Conservation (phyloP, 768 basidiomycete species). For the Pulveroboletus ravenelii region DNA sequence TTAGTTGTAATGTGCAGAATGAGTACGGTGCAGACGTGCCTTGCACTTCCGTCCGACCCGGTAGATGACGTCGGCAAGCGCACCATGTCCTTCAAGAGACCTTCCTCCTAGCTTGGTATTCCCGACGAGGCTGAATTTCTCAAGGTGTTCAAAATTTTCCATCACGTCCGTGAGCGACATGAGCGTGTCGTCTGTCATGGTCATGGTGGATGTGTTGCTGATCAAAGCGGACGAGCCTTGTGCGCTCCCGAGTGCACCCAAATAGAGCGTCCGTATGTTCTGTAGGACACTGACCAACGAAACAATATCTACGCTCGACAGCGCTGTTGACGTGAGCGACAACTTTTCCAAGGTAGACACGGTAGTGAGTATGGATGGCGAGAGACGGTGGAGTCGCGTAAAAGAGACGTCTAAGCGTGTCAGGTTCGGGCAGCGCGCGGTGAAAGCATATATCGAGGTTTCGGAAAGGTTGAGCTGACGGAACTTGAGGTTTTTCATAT, state of each 20-base stretch:
- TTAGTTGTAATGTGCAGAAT: not conserved
- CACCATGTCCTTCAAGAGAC: slow-evolving; percentile 25
- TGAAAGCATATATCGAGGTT: slow-evolving; percentile 37
- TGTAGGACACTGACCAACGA: slow-evolving; percentile 36
- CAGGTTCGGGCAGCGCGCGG: slow-evolving; percentile 47
- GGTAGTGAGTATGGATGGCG: not conserved
- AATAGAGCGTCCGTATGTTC: slow-evolving; percentile 42
- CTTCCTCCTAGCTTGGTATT: slow-evolving; percentile 55
- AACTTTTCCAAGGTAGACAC: slow-evolving; percentile 48
- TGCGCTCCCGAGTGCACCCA: slow-evolving; percentile 56
- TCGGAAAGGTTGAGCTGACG: slow-evolving; percentile 53
- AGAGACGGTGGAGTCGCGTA: slow-evolving; percentile 46
- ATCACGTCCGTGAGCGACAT: slow-evolving; percentile 40
- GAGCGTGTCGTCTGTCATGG: slow-evolving; percentile 50
- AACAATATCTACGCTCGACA: slow-evolving; percentile 39
- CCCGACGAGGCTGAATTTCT: slow-evolving; percentile 56
- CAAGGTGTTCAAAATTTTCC: slow-evolving; percentile 34
- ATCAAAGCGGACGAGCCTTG: slow-evolving; percentile 42
- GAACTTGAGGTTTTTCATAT: slow-evolving; percentile 54
- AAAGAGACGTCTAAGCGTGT: slow-evolving; percentile 61
- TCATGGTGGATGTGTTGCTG: slow-evolving; percentile 46
- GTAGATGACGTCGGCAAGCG: slow-evolving; percentile 44
- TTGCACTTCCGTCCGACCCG: slow-evolving; percentile 57
- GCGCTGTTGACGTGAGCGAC: slow-evolving; percentile 53
- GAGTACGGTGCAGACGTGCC: slow-evolving; percentile 29